Evolutionary conservation across 2,329 filamentous ascomycete genomes (phyloP).

Genomic region (Ilyonectria destructans): DNA sequence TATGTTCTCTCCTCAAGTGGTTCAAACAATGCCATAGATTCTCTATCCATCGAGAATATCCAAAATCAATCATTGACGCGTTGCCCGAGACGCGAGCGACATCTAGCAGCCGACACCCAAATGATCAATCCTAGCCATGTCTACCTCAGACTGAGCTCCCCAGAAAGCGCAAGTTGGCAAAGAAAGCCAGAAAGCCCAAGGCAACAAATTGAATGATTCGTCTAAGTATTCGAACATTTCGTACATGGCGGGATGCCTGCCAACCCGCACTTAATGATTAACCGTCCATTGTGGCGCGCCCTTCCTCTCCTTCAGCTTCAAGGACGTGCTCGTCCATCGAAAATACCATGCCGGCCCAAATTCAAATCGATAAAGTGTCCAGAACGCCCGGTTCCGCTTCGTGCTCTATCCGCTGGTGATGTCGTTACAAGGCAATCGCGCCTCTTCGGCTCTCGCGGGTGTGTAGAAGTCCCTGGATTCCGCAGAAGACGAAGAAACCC

Average conservation of each 20-base stretch:
- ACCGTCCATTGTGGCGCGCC: conserved; percentile 26
- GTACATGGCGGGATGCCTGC: conserved; percentile 37
- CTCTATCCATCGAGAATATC: neutral
- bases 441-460: conserved; percentile 86
- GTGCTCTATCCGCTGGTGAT: conserved; percentile 41
- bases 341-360: conserved; percentile 48
- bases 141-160: neutral
- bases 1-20: too few species aligned
- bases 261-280: conserved; percentile 38
- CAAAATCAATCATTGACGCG: neutral
- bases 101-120: neutral
- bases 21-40: too few species aligned
- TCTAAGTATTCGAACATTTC: conserved; percentile 46
- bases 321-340: conserved; percentile 38
- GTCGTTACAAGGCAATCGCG: conserved; percentile 80
- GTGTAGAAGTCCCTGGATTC: conserved; percentile 89
- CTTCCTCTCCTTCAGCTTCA: conserved; percentile 17
- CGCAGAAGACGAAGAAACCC: conserved; percentile 94
- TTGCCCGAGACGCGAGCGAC: neutral
- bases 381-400: conserved; percentile 50
- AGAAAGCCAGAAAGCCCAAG: conserved; percentile 9
- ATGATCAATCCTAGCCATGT: neutral
- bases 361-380: conserved; percentile 45
- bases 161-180: neutral
- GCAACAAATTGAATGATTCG: conserved; percentile 34